Evolutionary conservation across 306 rosid species (phyloP).

Genomic region (Biancaea sappan): DNA sequence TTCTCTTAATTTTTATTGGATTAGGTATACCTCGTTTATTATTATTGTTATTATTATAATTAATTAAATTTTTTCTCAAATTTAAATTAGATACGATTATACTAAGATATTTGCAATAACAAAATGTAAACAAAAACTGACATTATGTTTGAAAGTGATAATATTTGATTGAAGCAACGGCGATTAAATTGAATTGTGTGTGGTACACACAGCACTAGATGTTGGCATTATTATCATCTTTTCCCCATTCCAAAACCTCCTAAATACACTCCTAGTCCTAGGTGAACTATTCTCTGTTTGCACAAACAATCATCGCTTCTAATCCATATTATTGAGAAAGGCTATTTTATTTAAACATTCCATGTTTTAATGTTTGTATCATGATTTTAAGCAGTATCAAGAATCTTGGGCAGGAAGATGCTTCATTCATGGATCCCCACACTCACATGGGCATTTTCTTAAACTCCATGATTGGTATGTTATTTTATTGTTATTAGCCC

Average conservation of each 20-base stretch:
- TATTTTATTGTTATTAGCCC: not conserved
- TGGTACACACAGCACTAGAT: too few relatives aligned
- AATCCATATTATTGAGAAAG: too few relatives aligned
- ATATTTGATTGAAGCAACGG: too few relatives aligned
- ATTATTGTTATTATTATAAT: too few relatives aligned
- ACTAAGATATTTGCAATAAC: too few relatives aligned
- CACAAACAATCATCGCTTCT: not conserved
- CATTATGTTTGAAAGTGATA: too few relatives aligned
- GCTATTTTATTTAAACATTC: not conserved
- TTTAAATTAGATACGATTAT: too few relatives aligned
- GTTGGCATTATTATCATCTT: not conserved
- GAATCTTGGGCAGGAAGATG: slow-evolving; percentile 1
- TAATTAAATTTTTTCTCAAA: too few relatives aligned
- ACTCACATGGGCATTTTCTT: slow-evolving; percentile 18
- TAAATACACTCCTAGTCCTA: too few relatives aligned
- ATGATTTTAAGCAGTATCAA: not conserved
- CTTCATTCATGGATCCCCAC: slow-evolving; percentile 23
- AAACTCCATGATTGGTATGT: not conserved
- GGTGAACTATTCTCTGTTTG: not conserved
- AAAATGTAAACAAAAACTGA: not conserved
- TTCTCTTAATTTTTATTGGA: too few relatives aligned
- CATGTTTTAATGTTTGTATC: not conserved
- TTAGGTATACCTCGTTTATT: too few relatives aligned
- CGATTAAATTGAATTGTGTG: too few relatives aligned
- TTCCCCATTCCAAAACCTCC: not conserved